Conservation (phyloP, 257 asterid genomes). For the Osmanthus fragrans region DNA sequence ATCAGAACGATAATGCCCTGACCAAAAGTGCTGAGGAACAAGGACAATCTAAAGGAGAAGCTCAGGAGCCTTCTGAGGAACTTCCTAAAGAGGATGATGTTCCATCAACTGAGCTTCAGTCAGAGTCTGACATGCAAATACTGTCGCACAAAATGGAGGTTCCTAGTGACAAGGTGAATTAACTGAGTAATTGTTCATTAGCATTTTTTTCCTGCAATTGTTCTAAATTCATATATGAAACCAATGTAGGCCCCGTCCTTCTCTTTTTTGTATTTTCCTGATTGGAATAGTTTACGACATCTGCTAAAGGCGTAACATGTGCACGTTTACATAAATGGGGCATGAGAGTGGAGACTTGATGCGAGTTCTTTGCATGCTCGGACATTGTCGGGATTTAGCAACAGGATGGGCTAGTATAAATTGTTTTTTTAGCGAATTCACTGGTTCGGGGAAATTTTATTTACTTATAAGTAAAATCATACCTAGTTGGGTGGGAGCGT, state of each 20-base stretch:
- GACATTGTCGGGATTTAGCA: too few species aligned
- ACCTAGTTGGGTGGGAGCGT: too few species aligned
- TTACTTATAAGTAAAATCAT: too few species aligned
- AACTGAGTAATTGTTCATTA: not conserved
- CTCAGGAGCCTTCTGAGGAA: slow-evolving; percentile 42
- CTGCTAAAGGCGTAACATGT: not conserved
- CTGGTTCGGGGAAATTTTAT: not conserved
- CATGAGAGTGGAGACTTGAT: not conserved
- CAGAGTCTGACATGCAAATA: slow-evolving; percentile 42
- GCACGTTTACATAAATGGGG: too few species aligned
- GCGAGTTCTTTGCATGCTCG: not conserved
- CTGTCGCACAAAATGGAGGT: slow-evolving; percentile 85
- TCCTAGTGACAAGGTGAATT: slow-evolving; percentile 79
- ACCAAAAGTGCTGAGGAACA: slow-evolving; percentile 28
- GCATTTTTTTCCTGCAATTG: not conserved
- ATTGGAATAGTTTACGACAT: not conserved
- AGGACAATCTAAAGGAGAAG: slow-evolving; percentile 38
- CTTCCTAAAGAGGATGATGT: slow-evolving; percentile 49
- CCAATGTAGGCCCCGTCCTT: not conserved
- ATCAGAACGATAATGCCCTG: slow-evolving; percentile 38
- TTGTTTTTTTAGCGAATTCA: too few species aligned
- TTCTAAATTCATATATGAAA: not conserved
- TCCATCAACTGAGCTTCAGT: slow-evolving; percentile 34
- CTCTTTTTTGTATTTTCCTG: not conserved
- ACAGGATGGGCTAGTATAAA: too few species aligned